Evolutionary conservation across 495 filamentous ascomycete species (phyloP).

Genomic region (Podospora comata): DNA sequence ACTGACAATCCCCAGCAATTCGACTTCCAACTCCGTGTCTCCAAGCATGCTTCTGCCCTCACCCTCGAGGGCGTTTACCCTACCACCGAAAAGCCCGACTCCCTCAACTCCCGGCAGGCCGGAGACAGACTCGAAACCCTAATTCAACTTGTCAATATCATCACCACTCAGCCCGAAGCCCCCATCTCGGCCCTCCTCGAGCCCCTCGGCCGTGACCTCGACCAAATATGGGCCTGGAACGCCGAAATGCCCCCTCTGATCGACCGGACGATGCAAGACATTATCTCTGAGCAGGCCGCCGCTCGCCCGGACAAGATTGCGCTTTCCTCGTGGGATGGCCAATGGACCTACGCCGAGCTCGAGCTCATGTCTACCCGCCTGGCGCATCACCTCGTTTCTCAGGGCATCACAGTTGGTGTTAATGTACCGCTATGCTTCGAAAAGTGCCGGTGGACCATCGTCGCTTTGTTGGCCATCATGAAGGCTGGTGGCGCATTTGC

Average conservation of each 20-base stretch:
- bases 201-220: slow-evolving; percentile 24
- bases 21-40: slow-evolving; percentile 18
- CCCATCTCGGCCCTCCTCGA: slow-evolving; percentile 14
- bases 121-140: slow-evolving; percentile 15
- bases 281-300: slow-evolving; percentile 34
- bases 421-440: slow-evolving; percentile 54
- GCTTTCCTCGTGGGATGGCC: slow-evolving; percentile 57
- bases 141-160: slow-evolving; percentile 11
- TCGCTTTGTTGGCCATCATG: slow-evolving; percentile 53
- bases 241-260: slow-evolving; percentile 37
- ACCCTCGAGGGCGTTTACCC: slow-evolving; percentile 16
- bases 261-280: slow-evolving; percentile 40
- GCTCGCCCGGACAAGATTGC: slow-evolving; percentile 31
- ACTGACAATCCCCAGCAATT: slow-evolving; percentile 11
- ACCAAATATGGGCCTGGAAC: slow-evolving; percentile 43
- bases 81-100: slow-evolving; percentile 4
- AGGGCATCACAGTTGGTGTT: slow-evolving; percentile 46
- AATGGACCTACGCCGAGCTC: slow-evolving; percentile 54
- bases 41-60: slow-evolving; percentile 9
- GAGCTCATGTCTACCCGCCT: slow-evolving; percentile 47
- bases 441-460: slow-evolving; percentile 52
- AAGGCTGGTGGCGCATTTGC: slow-evolving; percentile 49
- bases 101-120: slow-evolving; percentile 11
- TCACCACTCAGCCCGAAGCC: slow-evolving; percentile 4
- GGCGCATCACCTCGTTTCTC: slow-evolving; percentile 40